phyloP scores from a whole-genome alignment of 2,329 filamentous ascomycete species.

The Hymenoscyphus repandus region DNA sequence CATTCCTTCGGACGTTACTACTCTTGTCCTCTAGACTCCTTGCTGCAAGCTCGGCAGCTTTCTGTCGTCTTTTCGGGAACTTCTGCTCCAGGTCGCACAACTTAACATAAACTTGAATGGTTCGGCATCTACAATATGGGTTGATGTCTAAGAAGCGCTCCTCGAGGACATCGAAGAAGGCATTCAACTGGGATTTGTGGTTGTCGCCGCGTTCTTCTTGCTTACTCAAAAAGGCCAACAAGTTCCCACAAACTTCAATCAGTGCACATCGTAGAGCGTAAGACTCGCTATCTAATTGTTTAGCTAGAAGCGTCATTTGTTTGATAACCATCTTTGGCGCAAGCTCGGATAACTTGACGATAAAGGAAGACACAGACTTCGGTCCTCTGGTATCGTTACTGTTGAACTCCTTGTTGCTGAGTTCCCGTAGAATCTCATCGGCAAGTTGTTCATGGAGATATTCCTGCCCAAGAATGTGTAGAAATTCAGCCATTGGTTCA shows the following conservation, averaged over 20 bases:
- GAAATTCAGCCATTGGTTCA: conserved; percentile 96
- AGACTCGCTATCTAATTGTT: conserved; percentile 94
- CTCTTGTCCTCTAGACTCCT: conserved; percentile 95
- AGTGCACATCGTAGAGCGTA: conserved; percentile 90
- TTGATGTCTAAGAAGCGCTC: conserved; percentile 96
- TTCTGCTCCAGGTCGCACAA: conserved; percentile 95
- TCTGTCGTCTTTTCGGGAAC: conserved; percentile 86
- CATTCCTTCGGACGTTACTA: conserved; percentile 92
- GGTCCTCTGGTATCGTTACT: conserved; percentile 92
- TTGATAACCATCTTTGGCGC: conserved; percentile 90
- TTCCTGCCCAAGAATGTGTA: conserved; percentile 92
- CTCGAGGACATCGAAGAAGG: conserved; percentile 94
- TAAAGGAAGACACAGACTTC: conserved; percentile 92
- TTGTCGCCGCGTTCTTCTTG: conserved; percentile 89
- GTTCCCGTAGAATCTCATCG: conserved; percentile 87
- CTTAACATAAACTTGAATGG: conserved; percentile 88
- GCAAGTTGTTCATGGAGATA: conserved; percentile 96
- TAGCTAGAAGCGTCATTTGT: conserved; percentile 92
- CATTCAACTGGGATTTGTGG: conserved; percentile 89
- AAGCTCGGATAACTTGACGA: conserved; percentile 88
- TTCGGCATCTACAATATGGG: conserved; percentile 87
- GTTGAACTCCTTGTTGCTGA: conserved; percentile 98
- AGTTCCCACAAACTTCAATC: conserved; percentile 95
- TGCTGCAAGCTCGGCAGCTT: conserved; percentile 78
- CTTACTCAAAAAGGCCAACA: conserved; percentile 84